phyloP scores from a whole-genome alignment of 179 eudicot species.

The Beta lomatogona region DNA sequence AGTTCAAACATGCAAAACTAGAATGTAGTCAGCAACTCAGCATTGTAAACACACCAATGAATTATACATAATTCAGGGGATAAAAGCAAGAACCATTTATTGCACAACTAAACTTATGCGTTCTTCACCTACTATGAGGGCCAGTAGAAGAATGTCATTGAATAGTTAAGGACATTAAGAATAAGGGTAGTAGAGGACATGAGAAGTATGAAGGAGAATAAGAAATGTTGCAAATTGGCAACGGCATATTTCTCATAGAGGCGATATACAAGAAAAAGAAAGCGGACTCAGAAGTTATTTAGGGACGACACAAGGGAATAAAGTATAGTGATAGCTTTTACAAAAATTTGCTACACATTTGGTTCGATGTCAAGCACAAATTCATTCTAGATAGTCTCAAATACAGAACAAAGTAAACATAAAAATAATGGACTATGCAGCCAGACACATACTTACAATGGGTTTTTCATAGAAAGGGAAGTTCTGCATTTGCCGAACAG shows the following conservation, averaged over 20 bases:
- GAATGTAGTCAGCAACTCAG: background rate
- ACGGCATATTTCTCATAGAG: background rate
- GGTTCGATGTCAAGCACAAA: no score
- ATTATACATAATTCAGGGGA: background rate
- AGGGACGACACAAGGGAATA: background rate
- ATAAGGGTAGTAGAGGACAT: background rate
- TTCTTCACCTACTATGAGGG: background rate
- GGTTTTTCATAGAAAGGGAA: constrained; percentile 96
- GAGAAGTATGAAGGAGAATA: background rate
- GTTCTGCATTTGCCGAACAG: constrained; percentile 97
- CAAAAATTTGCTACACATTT: background rate
- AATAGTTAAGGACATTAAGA: background rate
- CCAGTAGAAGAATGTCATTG: background rate
- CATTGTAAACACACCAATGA: background rate
- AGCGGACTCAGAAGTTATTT: background rate
- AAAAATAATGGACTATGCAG: background rate
- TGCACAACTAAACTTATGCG: background rate
- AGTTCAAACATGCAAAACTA: background rate
- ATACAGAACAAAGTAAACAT: background rate
- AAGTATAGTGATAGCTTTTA: background rate
- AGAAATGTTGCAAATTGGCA: background rate
- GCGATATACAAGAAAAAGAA: background rate
- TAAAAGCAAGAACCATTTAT: background rate
- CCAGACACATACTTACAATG: constrained; percentile 47
- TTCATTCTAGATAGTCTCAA: background rate